A percentile compares a stretch with the other conserved stretches of the same genome.
phyloP scores from a whole-genome alignment of 2,329 filamentous ascomycete species.

The Rhynchosporium agropyri region DNA sequence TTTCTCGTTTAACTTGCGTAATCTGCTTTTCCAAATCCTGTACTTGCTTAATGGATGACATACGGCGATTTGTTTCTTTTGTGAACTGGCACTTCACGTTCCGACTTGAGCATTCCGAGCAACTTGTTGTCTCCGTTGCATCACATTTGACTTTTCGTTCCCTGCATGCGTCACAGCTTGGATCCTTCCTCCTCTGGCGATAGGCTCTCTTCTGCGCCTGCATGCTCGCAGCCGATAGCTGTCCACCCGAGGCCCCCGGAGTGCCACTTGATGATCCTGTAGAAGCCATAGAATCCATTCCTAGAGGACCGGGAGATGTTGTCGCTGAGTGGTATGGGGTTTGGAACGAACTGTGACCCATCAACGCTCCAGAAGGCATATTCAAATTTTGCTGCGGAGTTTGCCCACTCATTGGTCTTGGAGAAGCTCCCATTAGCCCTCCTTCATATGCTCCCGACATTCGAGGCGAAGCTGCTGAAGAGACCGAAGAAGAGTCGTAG shows the following conservation, averaged over 20 bases:
- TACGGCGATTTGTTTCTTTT: conserved; percentile 96
- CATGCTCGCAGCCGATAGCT: conserved; percentile 49
- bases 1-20: conserved; percentile 76
- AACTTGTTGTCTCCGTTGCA: conserved; percentile 93
- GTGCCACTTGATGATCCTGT: conserved; percentile 60
- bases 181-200: conserved; percentile 91
- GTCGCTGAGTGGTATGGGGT: conserved; percentile 38
- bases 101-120: conserved; percentile 94
- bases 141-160: conserved; percentile 89
- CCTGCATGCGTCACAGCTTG: conserved; percentile 93
- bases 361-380: conserved; percentile 53
- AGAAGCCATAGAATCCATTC: conserved; percentile 63
- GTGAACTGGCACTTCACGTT: conserved; percentile 99
- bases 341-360: conserved; percentile 37
- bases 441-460: conserved; percentile 56
- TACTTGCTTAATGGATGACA: conserved; percentile 99
- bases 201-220: conserved; percentile 91
- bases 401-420: conserved; percentile 52
- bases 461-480: conserved; percentile 62
- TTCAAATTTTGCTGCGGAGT: conserved; percentile 55
- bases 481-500: conserved; percentile 66
- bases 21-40: conserved; percentile 96
- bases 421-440: conserved; percentile 55
- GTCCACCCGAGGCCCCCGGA: conserved; percentile 48
- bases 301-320: conserved; percentile 44